Evolutionary conservation across 164 flowering plant species (phyloP), one percentile per base, ranked within the genome.

Genomic region (Paratinospora sagittata): DNA sequence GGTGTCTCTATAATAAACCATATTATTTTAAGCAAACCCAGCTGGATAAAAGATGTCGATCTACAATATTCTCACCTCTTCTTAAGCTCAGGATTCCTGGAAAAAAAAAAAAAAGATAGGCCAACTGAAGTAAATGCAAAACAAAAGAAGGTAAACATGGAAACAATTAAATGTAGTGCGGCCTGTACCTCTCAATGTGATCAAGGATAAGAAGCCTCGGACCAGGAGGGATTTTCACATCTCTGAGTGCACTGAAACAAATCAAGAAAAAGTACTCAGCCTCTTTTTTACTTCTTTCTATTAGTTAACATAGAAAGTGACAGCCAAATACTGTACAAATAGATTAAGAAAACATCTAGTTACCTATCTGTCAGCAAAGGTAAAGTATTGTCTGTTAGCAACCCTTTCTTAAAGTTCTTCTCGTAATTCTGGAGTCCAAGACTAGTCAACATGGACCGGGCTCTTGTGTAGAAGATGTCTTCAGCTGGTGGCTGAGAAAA

Each of bases 121-220:
- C 27, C 61, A n/a, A n/a, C n/a, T 37, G 26, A 45, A 19, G 60
- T 72, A 11, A 24, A 11, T 73, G 65, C 36, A 60, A 27, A 27
- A 30, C 34, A 30, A 30, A 60, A 30, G 37, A 33, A 57, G 16
- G 16, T 24, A 61, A 57, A 19, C 27, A 17, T 41, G 43, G 17
- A 11, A 68, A 27, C 27, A 9, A 5, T 67, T 41, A 63, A 12
- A 45, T 17, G 23, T 43, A 33, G 21, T 41, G 70, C 21, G 27
- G 65, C 17, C 66, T 78, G 23, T 6, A 89, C 97, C 97, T 89
- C 65, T 88, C 81, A 67, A 92, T 82, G 76, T 87, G 91, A 75
- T 94, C 91, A 14, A 92, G 95, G 79, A 92, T 94, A 66, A 94
- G 89, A 47, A 94, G 90, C 78, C 98, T 85, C 55, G 98, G 98